Evolutionary conservation across 345 rosid genomes (phyloP).

Genomic region (Syzygium jambos): DNA sequence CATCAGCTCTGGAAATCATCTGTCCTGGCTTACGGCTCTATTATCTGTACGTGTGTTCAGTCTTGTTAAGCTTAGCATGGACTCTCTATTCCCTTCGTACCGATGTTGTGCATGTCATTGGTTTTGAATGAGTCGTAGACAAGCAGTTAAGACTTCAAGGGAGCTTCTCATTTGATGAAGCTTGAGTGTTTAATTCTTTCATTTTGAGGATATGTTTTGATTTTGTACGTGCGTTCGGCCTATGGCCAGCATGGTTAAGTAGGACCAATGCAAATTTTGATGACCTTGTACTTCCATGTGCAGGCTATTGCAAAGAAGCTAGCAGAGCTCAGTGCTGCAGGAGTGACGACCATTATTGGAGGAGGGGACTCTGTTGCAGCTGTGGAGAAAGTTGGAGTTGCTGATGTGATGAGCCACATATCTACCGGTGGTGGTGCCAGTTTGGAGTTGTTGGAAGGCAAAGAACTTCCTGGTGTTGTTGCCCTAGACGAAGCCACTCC

Average conservation of each 20-base stretch:
- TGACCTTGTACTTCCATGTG: not conserved
- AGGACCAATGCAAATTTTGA: not conserved
- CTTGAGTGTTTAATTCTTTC: not conserved
- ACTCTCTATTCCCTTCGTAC: not conserved
- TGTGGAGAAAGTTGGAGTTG: conserved; percentile 85
- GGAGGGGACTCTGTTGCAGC: conserved; percentile 98
- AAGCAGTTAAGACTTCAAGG: not conserved
- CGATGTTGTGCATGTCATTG: not conserved
- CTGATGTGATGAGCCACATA: conserved; percentile 92
- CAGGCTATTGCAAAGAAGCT: conserved; percentile 94
- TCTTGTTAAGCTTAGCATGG: not conserved
- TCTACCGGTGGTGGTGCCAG: conserved; percentile 97
- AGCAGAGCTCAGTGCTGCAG: conserved; percentile 69
- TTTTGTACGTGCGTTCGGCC: not conserved
- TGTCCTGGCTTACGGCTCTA: not conserved
- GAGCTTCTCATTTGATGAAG: not conserved
- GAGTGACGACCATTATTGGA: conserved; percentile 89
- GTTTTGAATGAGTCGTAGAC: not conserved
- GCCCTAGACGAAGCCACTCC: conserved; percentile 66
- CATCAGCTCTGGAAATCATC: not conserved
- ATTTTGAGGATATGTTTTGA: not conserved
- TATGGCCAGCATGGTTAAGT: not conserved
- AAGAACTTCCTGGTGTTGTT: conserved; percentile 75
- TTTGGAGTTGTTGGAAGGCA: conserved; percentile 91
- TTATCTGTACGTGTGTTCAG: not conserved